Evolutionary conservation across 768 basidiomycete genomes (phyloP).

Genomic region (Lanmaoa pseudosensibilis): DNA sequence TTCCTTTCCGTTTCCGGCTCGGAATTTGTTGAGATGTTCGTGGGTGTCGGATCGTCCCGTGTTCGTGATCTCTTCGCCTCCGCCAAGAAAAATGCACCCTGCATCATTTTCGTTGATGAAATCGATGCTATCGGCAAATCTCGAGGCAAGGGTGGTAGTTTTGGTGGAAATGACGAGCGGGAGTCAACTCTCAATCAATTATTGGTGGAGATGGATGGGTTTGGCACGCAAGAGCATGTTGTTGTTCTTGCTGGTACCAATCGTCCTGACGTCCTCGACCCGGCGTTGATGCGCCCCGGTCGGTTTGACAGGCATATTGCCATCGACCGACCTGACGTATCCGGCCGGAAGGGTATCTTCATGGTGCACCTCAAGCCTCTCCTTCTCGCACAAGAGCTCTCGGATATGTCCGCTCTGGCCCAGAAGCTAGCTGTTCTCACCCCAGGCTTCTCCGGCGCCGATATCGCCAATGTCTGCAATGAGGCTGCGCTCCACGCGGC

Average conservation of each 20-base stretch:
- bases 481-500: constrained; percentile 96
- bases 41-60: constrained; percentile 96
- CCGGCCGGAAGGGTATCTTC: constrained; percentile 92
- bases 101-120: constrained; percentile 99
- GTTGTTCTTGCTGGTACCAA: constrained; percentile 98
- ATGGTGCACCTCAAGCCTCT: constrained; percentile 87
- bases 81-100: constrained; percentile 96
- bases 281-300: constrained; percentile 94
- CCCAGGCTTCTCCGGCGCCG: constrained; percentile 97
- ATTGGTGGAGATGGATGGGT: constrained; percentile 99
- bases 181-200: constrained; percentile 98
- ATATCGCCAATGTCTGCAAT: constrained; percentile 99
- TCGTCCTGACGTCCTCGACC: constrained; percentile 92
- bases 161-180: constrained; percentile 96
- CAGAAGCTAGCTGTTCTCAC: constrained; percentile 96
- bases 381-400: constrained; percentile 57
- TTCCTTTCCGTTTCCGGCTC: constrained; percentile 99
- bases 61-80: constrained; percentile 97
- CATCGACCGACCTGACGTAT: constrained; percentile 93
- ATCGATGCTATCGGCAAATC: constrained; percentile 99
- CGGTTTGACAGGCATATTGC: constrained; percentile 96
- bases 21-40: constrained; percentile 99
- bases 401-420: constrained; percentile 58
- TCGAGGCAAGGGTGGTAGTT: constrained; percentile 71
- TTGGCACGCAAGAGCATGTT: constrained; percentile 94